Evolutionary conservation across 2,329 filamentous ascomycete species (phyloP), one percentile per base, ranked within the genome.

Genomic region (Annulohypoxylon truncatum): DNA sequence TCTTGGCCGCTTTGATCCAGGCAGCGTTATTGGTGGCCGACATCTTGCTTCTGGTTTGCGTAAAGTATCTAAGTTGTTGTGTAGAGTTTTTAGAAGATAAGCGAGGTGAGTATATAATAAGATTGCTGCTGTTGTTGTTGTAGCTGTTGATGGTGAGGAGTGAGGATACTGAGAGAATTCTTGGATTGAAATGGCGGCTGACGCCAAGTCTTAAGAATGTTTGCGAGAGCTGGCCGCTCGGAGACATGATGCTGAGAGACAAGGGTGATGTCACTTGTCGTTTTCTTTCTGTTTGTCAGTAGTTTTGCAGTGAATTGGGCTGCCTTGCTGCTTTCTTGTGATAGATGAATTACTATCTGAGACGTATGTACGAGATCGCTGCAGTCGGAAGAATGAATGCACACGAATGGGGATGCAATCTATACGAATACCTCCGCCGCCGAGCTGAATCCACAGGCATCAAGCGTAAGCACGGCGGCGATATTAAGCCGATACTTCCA

Each of bases 1-100:
- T 65, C 64, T 73, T 74, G 33, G 66, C 67, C 28, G 61, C 64
- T 22, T 68, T 71, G 26, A 72, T 61, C 61, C 64, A 69, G 9
- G 71, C 72, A 42, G 62, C 71, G n/a, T 40, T 64, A 48, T 73
- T 74, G 18, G 61, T 55, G 22, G 60, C 60, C 20, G 42, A 46
- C 67, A 67, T 69, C 10, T 53, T 69, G 66, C 13, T 58, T 54
- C 22, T 59, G 18, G 51, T 44, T 10, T 61, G 31, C 12, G 61
- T 46, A 22, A 58, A 60, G 12, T 28, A 20, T 44, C 58, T 46
- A 6, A 47, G 38, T 22, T 52, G 53, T 29, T 65, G 47, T 13
- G 40, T 53, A 54, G 26, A 47, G 15, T 42, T 18, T 5, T 15
- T 31, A 29, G 28, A 61, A 10, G 31, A 4, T 31, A 18, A 31